Conservation (phyloP, 2,329 filamentous ascomycete genomes). For the Phoma herbarum region DNA sequence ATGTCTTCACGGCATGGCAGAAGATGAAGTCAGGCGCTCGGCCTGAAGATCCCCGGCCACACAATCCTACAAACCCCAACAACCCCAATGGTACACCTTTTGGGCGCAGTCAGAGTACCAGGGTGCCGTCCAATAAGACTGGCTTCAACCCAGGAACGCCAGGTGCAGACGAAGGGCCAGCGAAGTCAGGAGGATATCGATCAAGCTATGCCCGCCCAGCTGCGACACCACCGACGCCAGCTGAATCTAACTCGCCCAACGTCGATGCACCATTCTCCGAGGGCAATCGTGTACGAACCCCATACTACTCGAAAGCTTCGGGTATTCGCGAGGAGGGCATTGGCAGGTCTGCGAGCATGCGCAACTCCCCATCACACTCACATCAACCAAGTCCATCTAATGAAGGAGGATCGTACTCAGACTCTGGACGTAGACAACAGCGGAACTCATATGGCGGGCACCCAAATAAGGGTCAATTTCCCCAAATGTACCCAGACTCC, state of each 20-base stretch:
- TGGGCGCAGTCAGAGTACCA: constrained; percentile 50
- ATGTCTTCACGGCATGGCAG: constrained; percentile 60
- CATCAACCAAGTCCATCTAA: constrained; percentile 35
- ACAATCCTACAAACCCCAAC: constrained; percentile 31
- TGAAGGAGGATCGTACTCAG: constrained; percentile 41
- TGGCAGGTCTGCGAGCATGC: constrained; percentile 62
- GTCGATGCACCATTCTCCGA: constrained; percentile 54
- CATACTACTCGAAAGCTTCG: constrained; percentile 60
- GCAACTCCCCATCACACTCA: constrained; percentile 55
- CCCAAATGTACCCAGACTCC: constrained; percentile 43
- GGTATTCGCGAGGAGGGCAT: constrained; percentile 66
- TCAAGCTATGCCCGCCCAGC: constrained; percentile 46
- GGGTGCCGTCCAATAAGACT: constrained; percentile 60
- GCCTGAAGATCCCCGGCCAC: constrained; percentile 38
- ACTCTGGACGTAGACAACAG: constrained; percentile 42
- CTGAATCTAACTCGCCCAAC: constrained; percentile 31
- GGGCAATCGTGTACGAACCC: constrained; percentile 60
- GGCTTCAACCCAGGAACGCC: constrained; percentile 68
- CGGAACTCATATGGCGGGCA: constrained; percentile 38
- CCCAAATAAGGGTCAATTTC: constrained; percentile 31
- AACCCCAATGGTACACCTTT: constrained; percentile 52
- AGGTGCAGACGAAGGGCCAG: constrained; percentile 68
- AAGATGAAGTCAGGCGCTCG: constrained; percentile 54
- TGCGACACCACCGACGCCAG: constrained; percentile 36
- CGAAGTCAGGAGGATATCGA: constrained; percentile 59